Evolutionary conservation across 768 basidiomycete genomes (phyloP).

Genomic region (Multifurca ochricompacta): DNA sequence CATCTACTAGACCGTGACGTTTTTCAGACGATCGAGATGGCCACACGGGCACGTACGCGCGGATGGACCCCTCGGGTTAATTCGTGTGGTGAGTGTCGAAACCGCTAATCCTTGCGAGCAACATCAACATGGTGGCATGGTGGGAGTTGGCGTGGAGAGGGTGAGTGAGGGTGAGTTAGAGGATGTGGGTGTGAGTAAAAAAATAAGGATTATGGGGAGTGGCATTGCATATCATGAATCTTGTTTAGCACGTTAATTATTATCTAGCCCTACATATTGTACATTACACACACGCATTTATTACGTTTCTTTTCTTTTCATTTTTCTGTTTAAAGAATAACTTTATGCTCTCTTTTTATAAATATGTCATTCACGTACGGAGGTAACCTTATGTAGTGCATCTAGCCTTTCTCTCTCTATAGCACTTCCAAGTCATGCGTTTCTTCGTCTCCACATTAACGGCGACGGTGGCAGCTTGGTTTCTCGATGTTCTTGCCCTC

Average conservation of each 20-base stretch:
- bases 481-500: background rate
- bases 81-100: constrained; percentile 48
- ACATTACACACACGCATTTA: constrained; percentile 20
- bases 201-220: constrained; percentile 47
- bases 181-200: constrained; percentile 19
- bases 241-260: constrained; percentile 30
- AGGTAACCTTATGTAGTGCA: background rate
- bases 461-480: background rate
- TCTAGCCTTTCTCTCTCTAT: background rate
- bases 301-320: background rate
- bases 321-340: background rate
- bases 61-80: constrained; percentile 55
- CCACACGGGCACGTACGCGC: constrained; percentile 45
- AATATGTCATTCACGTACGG: background rate
- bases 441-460: background rate
- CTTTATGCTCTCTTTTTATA: background rate
- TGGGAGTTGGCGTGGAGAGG: background rate
- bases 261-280: constrained; percentile 22
- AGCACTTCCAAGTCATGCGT: background rate
- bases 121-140: background rate
- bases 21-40: constrained; percentile 60
- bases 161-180: constrained; percentile 11
- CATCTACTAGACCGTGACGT: constrained; percentile 76
- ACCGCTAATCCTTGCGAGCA: constrained; percentile 30
- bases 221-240: constrained; percentile 51